Base-by-base conservation (phyloP, 1,284 basidiomycete species). In the Leccinum solheimii region DNA sequence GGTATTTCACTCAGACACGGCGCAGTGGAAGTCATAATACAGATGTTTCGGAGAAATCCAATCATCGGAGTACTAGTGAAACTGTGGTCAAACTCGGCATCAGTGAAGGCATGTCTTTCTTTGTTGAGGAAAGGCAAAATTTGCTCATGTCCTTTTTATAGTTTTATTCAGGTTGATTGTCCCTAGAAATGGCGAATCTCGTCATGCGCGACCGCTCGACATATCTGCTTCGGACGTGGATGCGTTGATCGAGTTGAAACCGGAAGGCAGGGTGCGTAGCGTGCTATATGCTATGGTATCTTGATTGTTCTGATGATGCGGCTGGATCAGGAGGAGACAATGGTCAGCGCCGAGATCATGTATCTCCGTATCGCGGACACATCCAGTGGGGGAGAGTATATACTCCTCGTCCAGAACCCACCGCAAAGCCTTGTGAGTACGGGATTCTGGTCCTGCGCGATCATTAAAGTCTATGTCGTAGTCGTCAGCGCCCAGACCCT, bases 1-100 rank as follows among this genome's bases (percentile, higher is more conserved):
- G 87, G 36, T 95, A 87, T 75, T 95, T 95, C 66, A 82, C 84
- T 0, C 83, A 82, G 60, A 82, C 84, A 40, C 81, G 83, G 58
- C 81, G 79, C 48, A 76, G 78, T 50, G 79, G 77, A 66, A 78
- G 78, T 52, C 80, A 75, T 48, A 75, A 77, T 23, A 77, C 72
- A 64, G 73, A 72, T 69, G 61, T 63, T 8, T 71, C 70, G 54
- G 70, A 69, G 23, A 67, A 65, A 62, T 72, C 55, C 64, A 69
- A 62, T 53, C 64, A 55, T 67, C 73, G 59, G 68, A 59, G 38
- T 23, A 67, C 67, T 3, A 76, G 76, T 40, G 85, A 86, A 69
- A 79, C 76, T 0, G 77, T 83, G 3, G 67, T 88, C 5, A 88
- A 86, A 66, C 45, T 87, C 1, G 72, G 73, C 19, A 68, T 90